Evolutionary conservation across 805 yeast genomes (phyloP), one percentile per base, ranked within the genome.

Genomic region (Myxozyma kluyveri): DNA sequence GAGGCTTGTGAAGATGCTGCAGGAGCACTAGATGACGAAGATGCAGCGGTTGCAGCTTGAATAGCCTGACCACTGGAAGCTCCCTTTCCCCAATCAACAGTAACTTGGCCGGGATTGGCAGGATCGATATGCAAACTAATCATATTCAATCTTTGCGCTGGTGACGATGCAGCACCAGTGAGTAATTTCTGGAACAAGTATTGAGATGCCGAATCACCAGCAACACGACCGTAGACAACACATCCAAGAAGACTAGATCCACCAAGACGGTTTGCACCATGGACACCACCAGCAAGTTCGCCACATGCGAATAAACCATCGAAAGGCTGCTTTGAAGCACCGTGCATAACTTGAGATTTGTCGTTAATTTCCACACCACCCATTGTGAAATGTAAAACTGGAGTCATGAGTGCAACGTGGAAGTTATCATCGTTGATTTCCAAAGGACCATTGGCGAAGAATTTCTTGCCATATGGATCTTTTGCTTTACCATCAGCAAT

Each of bases 321-420:
- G n/a, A 77, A 64, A 2, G 68, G 66, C 21, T 49, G 55, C 40
- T 52, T 50, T 21, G 57, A 42, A 6, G 67, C 66, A 9, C 41
- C 19, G 26, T 53, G 61, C 48, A 75, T 47, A 55, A 69, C 62
- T 64, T 75, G 65, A 1, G 80, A 69, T 40, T 72, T 67, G 41
- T 73, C 73, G 60, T 78, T 75, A 60, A 80, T 78, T 62, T 76
- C 75, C 42, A 79, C 78, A 14, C 86, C 86, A 26, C 86, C 86
- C 86, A 81, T 82, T 14, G 86, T 79, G 65, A 81, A 81, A 63
- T 81, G 86, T 42, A 82, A 69, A 51, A 79, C 81, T 33, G 84
- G 72, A 4, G 83, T 78, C 41, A 80, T 72, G 54, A 71, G 75
- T 1, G 83, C 77, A 22, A 78, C 80, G 57, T 78, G 77, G 60